A percentile compares a stretch with the other conserved stretches of the same genome.
Conservation (phyloP, 352 stramenopile genomes). For the Phytophthora hybrid region DNA sequence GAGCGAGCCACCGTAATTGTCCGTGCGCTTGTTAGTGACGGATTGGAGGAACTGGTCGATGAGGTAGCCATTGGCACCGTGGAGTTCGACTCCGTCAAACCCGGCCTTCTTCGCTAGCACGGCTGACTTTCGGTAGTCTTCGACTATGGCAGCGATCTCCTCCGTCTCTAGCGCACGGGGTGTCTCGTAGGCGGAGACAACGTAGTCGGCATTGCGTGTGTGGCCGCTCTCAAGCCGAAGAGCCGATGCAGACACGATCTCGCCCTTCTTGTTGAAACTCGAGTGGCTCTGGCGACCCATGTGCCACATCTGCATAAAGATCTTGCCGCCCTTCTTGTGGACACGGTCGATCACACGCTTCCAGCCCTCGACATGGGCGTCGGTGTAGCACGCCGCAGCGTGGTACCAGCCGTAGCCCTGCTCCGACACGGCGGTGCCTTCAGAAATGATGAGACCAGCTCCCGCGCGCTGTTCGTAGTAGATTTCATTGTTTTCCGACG, state of each 20-base stretch:
- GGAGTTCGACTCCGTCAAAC: slow-evolving; percentile 65
- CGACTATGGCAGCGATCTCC: slow-evolving; percentile 70
- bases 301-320: slow-evolving; percentile 90
- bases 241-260: slow-evolving; percentile 57
- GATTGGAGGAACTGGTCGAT: slow-evolving; percentile 90
- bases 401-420: slow-evolving; percentile 47
- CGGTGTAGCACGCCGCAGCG: slow-evolving; percentile 47
- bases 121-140: slow-evolving; percentile 70
- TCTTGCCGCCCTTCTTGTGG: slow-evolving; percentile 79
- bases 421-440: slow-evolving; percentile 57
- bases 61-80: slow-evolving; percentile 91
- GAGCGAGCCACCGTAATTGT: slow-evolving; percentile 53
- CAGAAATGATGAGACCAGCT: slow-evolving; percentile 71
- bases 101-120: slow-evolving; percentile 63
- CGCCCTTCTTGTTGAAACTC: slow-evolving; percentile 53
- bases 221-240: slow-evolving; percentile 27
- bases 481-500: slow-evolving; percentile 55
- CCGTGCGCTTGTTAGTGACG: slow-evolving; percentile 72
- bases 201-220: slow-evolving; percentile 38
- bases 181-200: slow-evolving; percentile 37
- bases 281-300: slow-evolving; percentile 68
- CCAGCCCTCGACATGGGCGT: slow-evolving; percentile 56
- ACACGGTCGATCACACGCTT: slow-evolving; percentile 70
- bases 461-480: slow-evolving; percentile 74
- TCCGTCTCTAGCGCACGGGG: slow-evolving; percentile 68